phyloP scores from a whole-genome alignment of 768 basidiomycete genomes.

The Mycena metata region DNA sequence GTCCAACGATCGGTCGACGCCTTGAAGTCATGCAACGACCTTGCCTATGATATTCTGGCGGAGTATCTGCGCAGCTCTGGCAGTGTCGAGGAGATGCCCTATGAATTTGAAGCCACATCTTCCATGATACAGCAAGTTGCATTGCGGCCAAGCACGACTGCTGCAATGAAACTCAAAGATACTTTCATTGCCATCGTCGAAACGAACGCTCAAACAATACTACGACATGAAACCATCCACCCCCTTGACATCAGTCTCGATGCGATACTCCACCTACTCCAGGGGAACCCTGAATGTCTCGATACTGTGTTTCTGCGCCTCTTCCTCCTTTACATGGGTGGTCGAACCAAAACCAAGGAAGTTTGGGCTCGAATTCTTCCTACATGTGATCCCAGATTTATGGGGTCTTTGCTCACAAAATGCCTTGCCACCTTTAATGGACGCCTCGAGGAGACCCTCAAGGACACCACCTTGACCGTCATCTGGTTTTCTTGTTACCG shows the following conservation, averaged over 20 bases:
- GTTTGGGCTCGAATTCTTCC: background rate
- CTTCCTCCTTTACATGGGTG: background rate
- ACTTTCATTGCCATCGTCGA: constrained; percentile 6
- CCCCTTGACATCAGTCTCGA: constrained; percentile 10
- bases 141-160: background rate
- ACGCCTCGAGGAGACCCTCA: no score
- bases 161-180: constrained; percentile 4
- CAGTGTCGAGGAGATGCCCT: background rate
- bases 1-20: background rate
- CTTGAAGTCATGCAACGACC: background rate
- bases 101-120: constrained; percentile 17
- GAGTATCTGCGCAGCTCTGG: constrained; percentile 9
- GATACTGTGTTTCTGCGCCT: background rate
- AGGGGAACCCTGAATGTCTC: background rate
- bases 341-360: background rate
- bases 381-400: constrained; percentile 5
- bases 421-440: background rate
- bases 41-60: constrained; percentile 5
- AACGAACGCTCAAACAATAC: background rate
- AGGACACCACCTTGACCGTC: background rate
- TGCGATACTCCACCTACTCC: background rate
- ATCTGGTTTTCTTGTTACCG: background rate
- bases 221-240: background rate
- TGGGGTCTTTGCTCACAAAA: constrained; percentile 7
- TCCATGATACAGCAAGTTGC: no score